Conservation (phyloP, 257 asterid genomes). For the Solanum clarkiae region DNA sequence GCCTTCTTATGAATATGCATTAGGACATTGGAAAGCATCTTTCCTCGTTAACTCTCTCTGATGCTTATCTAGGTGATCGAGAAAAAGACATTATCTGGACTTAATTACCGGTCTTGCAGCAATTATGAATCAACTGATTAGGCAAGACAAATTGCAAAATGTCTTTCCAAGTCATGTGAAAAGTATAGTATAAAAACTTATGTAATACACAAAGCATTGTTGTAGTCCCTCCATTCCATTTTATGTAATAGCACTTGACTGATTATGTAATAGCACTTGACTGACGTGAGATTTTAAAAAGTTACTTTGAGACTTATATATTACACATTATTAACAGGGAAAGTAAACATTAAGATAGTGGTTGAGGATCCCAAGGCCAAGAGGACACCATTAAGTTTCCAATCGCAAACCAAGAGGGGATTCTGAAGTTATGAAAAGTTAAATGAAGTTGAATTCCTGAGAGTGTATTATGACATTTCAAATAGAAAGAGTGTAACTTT, state of each 20-base stretch:
- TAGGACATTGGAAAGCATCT: neutral
- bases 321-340: neutral
- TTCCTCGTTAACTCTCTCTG: neutral
- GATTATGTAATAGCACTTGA: neutral
- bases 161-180: neutral
- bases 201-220: neutral
- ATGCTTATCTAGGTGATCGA: neutral
- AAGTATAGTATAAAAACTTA: neutral
- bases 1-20: neutral
- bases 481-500: neutral
- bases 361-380: neutral
- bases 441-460: neutral
- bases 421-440: neutral
- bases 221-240: neutral
- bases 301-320: neutral
- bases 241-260: neutral
- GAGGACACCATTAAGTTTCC: neutral
- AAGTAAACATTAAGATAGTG: neutral
- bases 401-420: neutral
- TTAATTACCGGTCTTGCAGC: neutral
- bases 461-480: neutral
- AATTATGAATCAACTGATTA: neutral
- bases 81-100: neutral
- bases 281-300: neutral
- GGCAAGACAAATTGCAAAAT: neutral